Evolutionary conservation across 805 yeast genomes (phyloP).

Genomic region (Myxozyma neotropica): DNA sequence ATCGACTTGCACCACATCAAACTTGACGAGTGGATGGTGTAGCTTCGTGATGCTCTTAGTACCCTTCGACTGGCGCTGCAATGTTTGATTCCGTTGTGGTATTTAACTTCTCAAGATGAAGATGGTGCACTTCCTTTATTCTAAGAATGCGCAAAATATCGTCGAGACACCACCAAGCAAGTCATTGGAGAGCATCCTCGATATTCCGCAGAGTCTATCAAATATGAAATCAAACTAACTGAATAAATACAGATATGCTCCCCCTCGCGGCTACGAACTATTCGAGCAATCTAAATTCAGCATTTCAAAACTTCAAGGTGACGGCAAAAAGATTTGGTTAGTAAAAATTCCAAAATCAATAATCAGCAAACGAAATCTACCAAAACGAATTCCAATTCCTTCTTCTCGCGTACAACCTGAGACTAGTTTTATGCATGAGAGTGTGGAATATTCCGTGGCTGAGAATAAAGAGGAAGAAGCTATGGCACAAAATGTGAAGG

Average conservation of each 20-base stretch:
- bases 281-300: conserved; percentile 8
- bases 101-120: too few relatives aligned
- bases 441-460: conserved; percentile 10
- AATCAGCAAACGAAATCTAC: not conserved
- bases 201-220: too few relatives aligned
- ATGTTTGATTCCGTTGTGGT: too few relatives aligned
- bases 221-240: not conserved
- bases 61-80: too few relatives aligned
- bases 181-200: too few relatives aligned
- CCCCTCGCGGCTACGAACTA: conserved; percentile 22
- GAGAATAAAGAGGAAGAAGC: conserved; percentile 21
- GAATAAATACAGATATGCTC: conserved; percentile 5
- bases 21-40: too few relatives aligned
- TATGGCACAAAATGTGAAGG: conserved; percentile 12
- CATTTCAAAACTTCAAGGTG: conserved; percentile 1
- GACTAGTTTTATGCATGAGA: conserved; percentile 10
- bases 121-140: too few relatives aligned
- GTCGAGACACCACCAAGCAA: too few relatives aligned
- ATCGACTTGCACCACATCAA: too few relatives aligned
- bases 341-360: conserved; percentile 17
- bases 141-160: too few relatives aligned
- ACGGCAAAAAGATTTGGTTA: conserved; percentile 25
- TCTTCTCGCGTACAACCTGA: not conserved
- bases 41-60: too few relatives aligned
- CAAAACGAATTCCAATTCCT: conserved; percentile 17